Base-by-base conservation (phyloP, 306 rosid species). In the Casuarina cunninghamiana region DNA sequence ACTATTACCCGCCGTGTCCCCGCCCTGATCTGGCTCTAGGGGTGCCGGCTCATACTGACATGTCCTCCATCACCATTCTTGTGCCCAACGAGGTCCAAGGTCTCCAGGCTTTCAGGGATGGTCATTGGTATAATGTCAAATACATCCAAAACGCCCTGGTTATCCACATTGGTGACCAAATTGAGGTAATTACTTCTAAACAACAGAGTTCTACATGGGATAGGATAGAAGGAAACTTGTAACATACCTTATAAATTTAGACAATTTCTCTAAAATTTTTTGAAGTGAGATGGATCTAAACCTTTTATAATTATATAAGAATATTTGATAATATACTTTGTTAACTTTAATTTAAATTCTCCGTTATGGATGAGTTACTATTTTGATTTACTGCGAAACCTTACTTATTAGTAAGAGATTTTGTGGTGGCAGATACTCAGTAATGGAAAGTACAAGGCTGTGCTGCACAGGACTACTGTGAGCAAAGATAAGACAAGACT, bases 1-100 rank as follows among this genome's bases (percentile, higher is more conserved):
- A 93, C 61, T 91, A 93, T 45, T 93, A 91, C 68, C 98, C 96
- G 21, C 96, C 97, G 2, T 93, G 96, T 46, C 93, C 94, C 4
- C 83, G 86, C 10, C 97, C 98, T 50, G 96, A 91, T 75, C 86
- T 91, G 0, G 94, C 92, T 2, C 79, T 91, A 2, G 97, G 98
- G 10, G 93, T 91, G 10, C 89, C 85, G 37, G 84, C 89, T 2
- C 98, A 93, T 80, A 93, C 98, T 0, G 98, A 93, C 85, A 84
- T 93, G 91, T 83, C 90, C 7, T 6, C 81, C 75, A 1, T 93
- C 2, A 89, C 98, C 67, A 82, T 93, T 57, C 82, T 93, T 0
- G 95, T 91, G 0, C 95, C 98, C 1, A 93, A 93, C 32, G 88
- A 93, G 0, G 93, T 93, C 1, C 98, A 87, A 9, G 98, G 98